A percentile compares a stretch with the other conserved stretches of the same genome.
Conservation (phyloP, 768 basidiomycete genomes). For the Pleurotus salmoneostramineus region DNA sequence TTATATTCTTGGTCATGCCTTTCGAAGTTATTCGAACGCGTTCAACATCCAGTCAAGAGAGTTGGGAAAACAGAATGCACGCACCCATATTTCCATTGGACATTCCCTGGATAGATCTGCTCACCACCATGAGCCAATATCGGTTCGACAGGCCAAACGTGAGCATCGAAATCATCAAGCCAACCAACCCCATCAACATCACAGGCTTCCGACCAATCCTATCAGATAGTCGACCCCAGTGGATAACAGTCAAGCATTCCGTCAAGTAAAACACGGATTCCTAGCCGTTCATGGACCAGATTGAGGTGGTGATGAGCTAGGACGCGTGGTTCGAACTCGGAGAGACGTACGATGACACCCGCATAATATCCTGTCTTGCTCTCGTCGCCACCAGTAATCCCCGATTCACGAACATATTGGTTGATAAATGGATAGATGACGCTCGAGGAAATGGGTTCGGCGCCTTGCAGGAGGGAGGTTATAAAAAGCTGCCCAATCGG, state of each 20-base stretch:
- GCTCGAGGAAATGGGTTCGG: conserved; percentile 26
- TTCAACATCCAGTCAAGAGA: neutral
- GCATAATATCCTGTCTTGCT: conserved; percentile 67
- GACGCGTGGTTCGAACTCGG: neutral
- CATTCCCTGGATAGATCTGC: conserved; percentile 25
- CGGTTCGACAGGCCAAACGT: conserved; percentile 27
- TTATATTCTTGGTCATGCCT: conserved; percentile 19
- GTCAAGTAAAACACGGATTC: conserved; percentile 60
- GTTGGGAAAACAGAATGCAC: neutral
- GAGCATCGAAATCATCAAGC: conserved; percentile 25
- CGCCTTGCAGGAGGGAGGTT: conserved; percentile 28
- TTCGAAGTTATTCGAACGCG: neutral
- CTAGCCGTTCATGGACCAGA: conserved; percentile 20
- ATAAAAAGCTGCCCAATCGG: conserved; percentile 35
- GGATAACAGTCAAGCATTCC: conserved; percentile 52
- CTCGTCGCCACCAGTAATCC: conserved; percentile 61
- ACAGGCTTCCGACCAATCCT: conserved; percentile 58
- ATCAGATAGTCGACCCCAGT: conserved; percentile 64
- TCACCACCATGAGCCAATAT: conserved; percentile 25
- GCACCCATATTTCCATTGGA: conserved; percentile 38
- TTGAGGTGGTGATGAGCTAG: neutral
- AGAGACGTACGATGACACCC: conserved; percentile 42
- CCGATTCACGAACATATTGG: conserved; percentile 59
- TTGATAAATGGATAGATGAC: conserved; percentile 21
- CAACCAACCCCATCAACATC: conserved; percentile 26